Evolutionary conservation across 2,329 filamentous ascomycete species (phyloP), one percentile per base, ranked within the genome.

Genomic region (Diaporthe sp.): DNA sequence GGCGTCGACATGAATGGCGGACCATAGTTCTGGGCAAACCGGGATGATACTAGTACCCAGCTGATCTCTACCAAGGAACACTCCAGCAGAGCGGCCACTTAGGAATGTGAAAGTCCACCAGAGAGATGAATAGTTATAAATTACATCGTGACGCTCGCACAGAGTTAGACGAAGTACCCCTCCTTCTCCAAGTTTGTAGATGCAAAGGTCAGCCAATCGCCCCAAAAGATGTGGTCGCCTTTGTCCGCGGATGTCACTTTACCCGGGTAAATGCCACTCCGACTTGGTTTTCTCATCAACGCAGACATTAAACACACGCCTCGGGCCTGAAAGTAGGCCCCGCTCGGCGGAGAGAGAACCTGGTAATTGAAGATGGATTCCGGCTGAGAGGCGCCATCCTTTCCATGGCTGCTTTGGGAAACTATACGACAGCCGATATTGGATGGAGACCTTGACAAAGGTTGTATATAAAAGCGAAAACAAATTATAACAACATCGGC

Each of bases 211-310:
- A 31, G 60, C 60, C 60, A 63, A 63, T 63, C 39, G 20, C n/a
- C 25, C 44, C 17, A 1, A 13, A 20, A 12, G 9, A 47, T 25
- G 39, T 20, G 60, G 39, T 6, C 39, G n/a, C 25, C 39, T 47
- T 22, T 22, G 39, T 47, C 39, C 39, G 60, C 25, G 12, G 31
- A 68, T 53, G 65, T 68, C 12, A 68, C 47, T 51, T 25, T 13
- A 39, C 65, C 65, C 47, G 61, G 65, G 13, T 53, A 53, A 68
- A 68, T 53, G 31, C 20, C 22, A 53, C n/a, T 39, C 34, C 31
- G 22, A 20, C 65, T 39, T 39, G 13, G 31, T 10, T 37, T 10
- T 9, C 8, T 39, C 22, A 68, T 28, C 17, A 37, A 51, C 2
- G 2, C 17, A 65, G 8, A 44, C 42, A 17, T 68, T 53, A 37